These are phyloP conservation scores for Colletotrichum sp. DNA, from an alignment of 2,329 filamentous ascomycete species.

Conservation along the genomic window DNA sequence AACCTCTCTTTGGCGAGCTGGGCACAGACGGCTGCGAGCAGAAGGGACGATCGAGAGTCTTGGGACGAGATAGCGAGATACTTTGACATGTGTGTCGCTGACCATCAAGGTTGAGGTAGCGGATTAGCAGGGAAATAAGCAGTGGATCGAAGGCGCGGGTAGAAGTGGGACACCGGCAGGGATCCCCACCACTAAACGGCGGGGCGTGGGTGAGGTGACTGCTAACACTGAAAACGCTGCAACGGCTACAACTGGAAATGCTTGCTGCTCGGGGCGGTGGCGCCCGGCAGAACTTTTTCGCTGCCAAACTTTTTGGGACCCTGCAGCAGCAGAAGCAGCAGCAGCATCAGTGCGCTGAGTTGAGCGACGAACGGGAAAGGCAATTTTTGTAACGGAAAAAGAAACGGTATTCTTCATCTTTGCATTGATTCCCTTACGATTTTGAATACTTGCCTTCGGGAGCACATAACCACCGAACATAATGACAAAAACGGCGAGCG, in stretches of 20 bases:
- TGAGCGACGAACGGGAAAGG: neutral
- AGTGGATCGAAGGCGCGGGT: constrained; percentile 5
- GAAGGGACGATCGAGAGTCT: neutral
- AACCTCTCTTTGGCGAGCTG: neutral
- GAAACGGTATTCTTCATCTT: neutral
- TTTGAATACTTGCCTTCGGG: rapidly evolving
- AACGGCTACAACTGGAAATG: neutral
- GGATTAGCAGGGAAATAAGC: neutral
- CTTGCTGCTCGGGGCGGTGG: constrained; percentile 6
- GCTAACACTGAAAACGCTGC: neutral
- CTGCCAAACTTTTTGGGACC: constrained; percentile 16
- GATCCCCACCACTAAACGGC: neutral
- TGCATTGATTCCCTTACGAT: too few relatives aligned
- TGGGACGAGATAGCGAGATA: neutral
- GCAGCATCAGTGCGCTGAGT: neutral
- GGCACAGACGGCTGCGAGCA: neutral
- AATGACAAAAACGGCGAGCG: constrained; percentile 24
- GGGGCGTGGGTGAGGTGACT: constrained; percentile 18
- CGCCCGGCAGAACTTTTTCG: constrained; percentile 11
- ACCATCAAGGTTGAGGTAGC: neutral
- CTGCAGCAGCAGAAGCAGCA: neutral
- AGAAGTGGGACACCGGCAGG: constrained; percentile 4
- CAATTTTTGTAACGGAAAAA: neutral
- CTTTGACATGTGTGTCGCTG: neutral
- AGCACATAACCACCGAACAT: neutral